phyloP scores from a whole-genome alignment of 805 yeast species.

The Myxozyma kluyveri region DNA sequence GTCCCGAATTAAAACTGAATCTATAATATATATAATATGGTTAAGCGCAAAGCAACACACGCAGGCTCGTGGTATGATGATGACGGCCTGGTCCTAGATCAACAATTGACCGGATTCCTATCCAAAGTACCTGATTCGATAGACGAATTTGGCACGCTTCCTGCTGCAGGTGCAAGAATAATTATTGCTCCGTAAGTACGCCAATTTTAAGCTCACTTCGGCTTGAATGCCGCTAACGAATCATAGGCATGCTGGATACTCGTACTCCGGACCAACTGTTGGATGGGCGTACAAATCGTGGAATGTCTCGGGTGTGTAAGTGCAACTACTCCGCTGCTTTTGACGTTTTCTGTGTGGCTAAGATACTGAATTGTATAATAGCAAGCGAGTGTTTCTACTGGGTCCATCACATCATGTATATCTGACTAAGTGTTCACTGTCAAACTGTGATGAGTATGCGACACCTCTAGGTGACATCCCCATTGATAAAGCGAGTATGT shows the following conservation, averaged over 20 bases:
- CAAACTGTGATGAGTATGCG: constrained; percentile 54
- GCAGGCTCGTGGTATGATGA: constrained; percentile 87
- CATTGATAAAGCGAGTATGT: constrained; percentile 53
- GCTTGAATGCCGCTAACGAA: constrained; percentile 3
- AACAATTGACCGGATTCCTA: constrained; percentile 53
- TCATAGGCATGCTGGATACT: constrained; percentile 80
- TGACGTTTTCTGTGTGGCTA: too few relatives aligned
- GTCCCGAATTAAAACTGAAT: too few relatives aligned
- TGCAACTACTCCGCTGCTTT: neutral
- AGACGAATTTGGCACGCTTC: constrained; percentile 30
- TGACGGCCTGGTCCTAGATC: constrained; percentile 43
- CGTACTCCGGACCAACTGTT: constrained; percentile 73
- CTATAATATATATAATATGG: too few relatives aligned
- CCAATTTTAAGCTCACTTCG: neutral
- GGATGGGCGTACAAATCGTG: constrained; percentile 73
- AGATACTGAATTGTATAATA: too few relatives aligned
- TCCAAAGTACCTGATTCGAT: constrained; percentile 35
- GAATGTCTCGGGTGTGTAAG: constrained; percentile 52
- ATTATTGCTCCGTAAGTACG: constrained; percentile 52
- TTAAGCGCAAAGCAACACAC: constrained; percentile 66
- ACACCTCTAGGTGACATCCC: constrained; percentile 80
- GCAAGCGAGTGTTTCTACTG: constrained; percentile 64
- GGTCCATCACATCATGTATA: constrained; percentile 95
- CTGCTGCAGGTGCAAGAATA: constrained; percentile 48
- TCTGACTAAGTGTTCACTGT: constrained; percentile 58